Base-by-base conservation (phyloP, 257 asterid genomes). In the Euphrasia confusa region DNA sequence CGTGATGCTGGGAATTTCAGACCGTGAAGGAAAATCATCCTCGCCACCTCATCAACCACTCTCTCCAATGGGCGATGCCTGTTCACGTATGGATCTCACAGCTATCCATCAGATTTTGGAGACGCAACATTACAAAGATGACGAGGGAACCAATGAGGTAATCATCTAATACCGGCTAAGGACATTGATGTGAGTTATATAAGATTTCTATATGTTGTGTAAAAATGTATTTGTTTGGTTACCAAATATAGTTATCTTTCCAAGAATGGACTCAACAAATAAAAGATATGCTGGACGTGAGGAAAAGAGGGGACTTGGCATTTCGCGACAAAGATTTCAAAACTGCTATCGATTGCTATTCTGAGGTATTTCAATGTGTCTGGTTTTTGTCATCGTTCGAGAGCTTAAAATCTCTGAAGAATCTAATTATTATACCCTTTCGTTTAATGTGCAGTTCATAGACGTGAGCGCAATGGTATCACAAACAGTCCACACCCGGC, bases 221-320 rank as follows among this genome's bases (percentile, higher is more conserved):
- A 81, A 55, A 37, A 81, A 47, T 21, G 33, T 48, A 44, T 57
- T 5, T 26, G 64, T 52, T 42, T 63, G 66, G 50, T 50, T 54
- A 64, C 40, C 50, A 58, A 64, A 74, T 66, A 44, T 44, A 92
- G 99, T 79, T 92, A 66, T 92, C 99, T 32, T 89, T 92, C 82
- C 98, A 92, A 84, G 98, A 92, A 75, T 92, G 98, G 97, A 92
- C 98, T 74, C 97, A 92, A 61, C 98, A 90, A 75, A 87, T 90
- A 89, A 81, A 90, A 72, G 97, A 87, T 63, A 90, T 90, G 97
- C 55, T 84, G 77, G 96, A 90, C 42, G 96, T 96, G 10, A 84
- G 93, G 77, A 90, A 90, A 76, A 82, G 96, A 12, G 99, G 99
- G 5, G 99, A 92, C 81, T 71, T 92, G 79, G 94, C 97, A 14